These are phyloP conservation scores for Syzygium grande DNA, from an alignment of 345 rosid genomes.

Conservation along the genomic window DNA sequence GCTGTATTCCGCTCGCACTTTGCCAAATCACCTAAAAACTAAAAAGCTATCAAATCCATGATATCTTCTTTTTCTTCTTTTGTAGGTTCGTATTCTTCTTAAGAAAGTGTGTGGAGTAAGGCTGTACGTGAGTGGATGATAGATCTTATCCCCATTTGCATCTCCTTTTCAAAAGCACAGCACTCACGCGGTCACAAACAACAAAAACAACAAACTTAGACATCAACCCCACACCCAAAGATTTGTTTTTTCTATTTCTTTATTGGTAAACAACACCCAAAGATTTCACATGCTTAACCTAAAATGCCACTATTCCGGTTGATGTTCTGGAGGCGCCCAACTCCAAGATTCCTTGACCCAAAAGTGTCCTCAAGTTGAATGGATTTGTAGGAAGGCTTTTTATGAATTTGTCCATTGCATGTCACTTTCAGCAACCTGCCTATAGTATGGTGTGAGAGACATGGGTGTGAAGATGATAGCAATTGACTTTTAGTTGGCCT, in stretches of 20 bases:
- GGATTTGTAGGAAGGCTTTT: not conserved
- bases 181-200: not conserved
- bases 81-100: not conserved
- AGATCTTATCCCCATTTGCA: not conserved
- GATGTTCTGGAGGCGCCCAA: not conserved
- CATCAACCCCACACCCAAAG: not conserved
- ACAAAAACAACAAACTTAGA: not conserved
- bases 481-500: not conserved
- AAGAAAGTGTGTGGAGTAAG: not conserved
- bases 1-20: not conserved
- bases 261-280: not conserved
- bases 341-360: not conserved
- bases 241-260: not conserved
- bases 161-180: not conserved
- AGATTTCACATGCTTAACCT: not conserved
- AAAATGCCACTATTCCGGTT: not conserved
- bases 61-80: not conserved
- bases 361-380: not conserved
- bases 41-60: not conserved
- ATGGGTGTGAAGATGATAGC: not conserved
- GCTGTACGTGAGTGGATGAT: constrained; percentile 8
- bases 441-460: not conserved
- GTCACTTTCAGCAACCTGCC: not conserved
- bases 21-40: not conserved
- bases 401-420: not conserved